Evolutionary conservation across 139 green algal genomes (phyloP).

Genomic region (Ettlia oleoabundans): DNA sequence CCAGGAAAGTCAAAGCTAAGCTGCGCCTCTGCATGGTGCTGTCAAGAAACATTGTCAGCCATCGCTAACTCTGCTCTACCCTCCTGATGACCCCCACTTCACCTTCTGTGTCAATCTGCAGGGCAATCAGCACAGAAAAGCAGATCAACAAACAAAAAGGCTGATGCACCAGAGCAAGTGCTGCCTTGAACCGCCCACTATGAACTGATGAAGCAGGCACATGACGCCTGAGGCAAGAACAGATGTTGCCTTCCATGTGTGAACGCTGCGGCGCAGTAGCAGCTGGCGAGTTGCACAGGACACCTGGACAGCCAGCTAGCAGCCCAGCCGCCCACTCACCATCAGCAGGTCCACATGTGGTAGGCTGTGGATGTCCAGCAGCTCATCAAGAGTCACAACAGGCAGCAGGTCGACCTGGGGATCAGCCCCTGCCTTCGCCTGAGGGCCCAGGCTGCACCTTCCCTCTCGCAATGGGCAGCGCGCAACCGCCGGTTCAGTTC

Average conservation of each 20-base stretch:
- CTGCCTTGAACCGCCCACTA: too few species aligned
- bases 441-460: background rate
- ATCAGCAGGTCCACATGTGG: background rate
- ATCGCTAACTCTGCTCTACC: too few species aligned
- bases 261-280: too few species aligned
- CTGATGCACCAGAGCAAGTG: too few species aligned
- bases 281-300: too few species aligned
- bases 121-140: background rate
- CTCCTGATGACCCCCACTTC: too few species aligned
- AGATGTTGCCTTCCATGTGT: background rate
- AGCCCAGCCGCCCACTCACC: background rate
- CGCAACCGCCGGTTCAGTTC: background rate
- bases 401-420: background rate
- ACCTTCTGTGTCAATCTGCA: background rate
- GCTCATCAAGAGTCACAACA: background rate
- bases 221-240: background rate
- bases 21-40: too few species aligned
- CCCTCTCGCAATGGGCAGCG: background rate
- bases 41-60: too few species aligned
- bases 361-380: background rate
- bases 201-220: background rate
- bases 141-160: too few species aligned
- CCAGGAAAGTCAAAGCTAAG: too few species aligned
- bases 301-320: background rate
- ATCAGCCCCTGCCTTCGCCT: background rate